Evolutionary conservation across 768 basidiomycete genomes (phyloP).

Genomic region (Mycena sanguinolenta): DNA sequence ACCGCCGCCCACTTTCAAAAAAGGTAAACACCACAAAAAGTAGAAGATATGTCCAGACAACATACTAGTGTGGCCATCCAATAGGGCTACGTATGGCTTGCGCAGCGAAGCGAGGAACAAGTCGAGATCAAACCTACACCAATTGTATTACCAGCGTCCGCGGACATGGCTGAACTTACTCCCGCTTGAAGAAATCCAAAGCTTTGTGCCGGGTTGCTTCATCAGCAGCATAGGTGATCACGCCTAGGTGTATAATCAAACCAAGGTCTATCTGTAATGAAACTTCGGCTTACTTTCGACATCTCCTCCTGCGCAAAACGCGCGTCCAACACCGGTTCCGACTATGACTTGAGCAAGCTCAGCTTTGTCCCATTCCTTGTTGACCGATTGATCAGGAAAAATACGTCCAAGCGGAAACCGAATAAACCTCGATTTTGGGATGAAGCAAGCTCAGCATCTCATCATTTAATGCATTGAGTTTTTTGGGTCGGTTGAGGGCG

Average conservation of each 20-base stretch:
- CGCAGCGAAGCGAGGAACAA: constrained; percentile 75
- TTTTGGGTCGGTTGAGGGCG: constrained; percentile 82
- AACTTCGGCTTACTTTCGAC: constrained; percentile 77
- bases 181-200: constrained; percentile 91
- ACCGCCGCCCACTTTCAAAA: constrained; percentile 89
- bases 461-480: constrained; percentile 86
- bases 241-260: constrained; percentile 55
- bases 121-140: constrained; percentile 82
- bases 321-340: constrained; percentile 77
- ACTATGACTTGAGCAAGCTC: constrained; percentile 80
- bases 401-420: constrained; percentile 22
- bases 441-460: constrained; percentile 81
- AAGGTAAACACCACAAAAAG: constrained; percentile 8
- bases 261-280: constrained; percentile 8
- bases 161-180: constrained; percentile 65
- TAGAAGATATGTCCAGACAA: constrained; percentile 39
- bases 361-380: constrained; percentile 81
- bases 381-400: constrained; percentile 26
- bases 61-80: constrained; percentile 94
- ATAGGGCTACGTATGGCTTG: constrained; percentile 92
- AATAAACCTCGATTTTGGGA: constrained; percentile 80
- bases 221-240: constrained; percentile 64
- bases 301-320: constrained; percentile 97
- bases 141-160: constrained; percentile 33
- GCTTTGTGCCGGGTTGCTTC: constrained; percentile 70